Evolutionary conservation across 2,329 filamentous ascomycete species (phyloP), one percentile per base, ranked within the genome.

Genomic region (Botrytis fragariae): DNA sequence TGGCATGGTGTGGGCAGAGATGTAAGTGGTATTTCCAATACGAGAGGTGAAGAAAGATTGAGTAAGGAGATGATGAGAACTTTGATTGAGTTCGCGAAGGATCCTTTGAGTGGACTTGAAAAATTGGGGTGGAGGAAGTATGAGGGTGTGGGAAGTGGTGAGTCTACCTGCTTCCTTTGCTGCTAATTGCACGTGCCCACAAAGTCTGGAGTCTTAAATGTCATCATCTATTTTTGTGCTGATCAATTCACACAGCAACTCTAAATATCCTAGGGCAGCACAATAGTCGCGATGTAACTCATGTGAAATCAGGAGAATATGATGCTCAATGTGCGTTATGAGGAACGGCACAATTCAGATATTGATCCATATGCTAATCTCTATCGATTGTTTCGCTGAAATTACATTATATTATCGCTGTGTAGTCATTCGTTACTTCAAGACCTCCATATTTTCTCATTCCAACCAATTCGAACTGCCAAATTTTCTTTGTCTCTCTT

Each of bases 1-100:
- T 62, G 68, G 68, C 54, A 62, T 29, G 63, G 39, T 16, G 51
- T 60, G 22, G 71, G 63, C 7, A 44, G 16, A 25, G 59, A 71
- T 61, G 29, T 74, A 54, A 60, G 61, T 61, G 51, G 54, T 16
- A 12, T 74, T n/a, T 32, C 61, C 39, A 74, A 70, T 37, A 39
- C 39, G 16, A 65, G 32, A 42, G 42, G 25, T 29, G 37, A 73
- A 29, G 32, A 60, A 20, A 45, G 39, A n/a, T n/a, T 51, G 25
- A 60, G 62, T n/a, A 39, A n/a, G 42, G 25, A 16, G 20, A 63
- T 57, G 51, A 65, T 70, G 59, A 25, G 29, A 9, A 35, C 16
- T 60, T 37, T 70, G 22, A 62, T 70, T 45, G 2, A 20, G 22
- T 70, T 70, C 20, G 37, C 54, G 16, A 25, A 29, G 39, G 57